phyloP scores from a whole-genome alignment of 805 yeast genomes.

The Lipomyces mesembrius region DNA sequence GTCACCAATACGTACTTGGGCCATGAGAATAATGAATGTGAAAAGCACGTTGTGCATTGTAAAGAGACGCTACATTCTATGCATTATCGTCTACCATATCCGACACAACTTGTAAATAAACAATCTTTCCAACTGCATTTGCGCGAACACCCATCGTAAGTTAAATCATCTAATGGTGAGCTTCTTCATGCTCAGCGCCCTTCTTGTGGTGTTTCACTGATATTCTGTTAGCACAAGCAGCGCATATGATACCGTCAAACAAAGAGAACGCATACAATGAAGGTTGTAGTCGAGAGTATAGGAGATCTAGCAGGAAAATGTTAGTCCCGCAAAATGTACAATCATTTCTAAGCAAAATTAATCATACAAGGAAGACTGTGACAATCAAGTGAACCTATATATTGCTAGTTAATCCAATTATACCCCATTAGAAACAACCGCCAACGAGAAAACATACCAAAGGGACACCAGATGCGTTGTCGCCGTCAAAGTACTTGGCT shows the following conservation, averaged over 20 bases:
- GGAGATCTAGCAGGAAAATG: constrained; percentile 65
- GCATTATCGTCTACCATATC: neutral
- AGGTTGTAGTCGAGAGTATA: constrained; percentile 92
- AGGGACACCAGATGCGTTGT: constrained; percentile 83
- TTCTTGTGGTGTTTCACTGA: constrained; percentile 35
- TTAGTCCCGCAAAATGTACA: neutral
- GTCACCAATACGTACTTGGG: too few relatives aligned
- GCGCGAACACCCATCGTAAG: neutral
- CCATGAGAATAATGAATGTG: too few relatives aligned
- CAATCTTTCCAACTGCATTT: neutral
- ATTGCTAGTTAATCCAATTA: constrained; percentile 1
- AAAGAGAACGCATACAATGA: constrained; percentile 53
- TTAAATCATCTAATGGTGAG: constrained; percentile 22
- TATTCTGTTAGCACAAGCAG: constrained; percentile 1
- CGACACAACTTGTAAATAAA: neutral
- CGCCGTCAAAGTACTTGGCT: constrained; percentile 83
- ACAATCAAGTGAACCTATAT: constrained; percentile 31
- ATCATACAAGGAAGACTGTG: constrained; percentile 31
- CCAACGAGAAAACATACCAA: constrained; percentile 45
- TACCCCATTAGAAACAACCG: constrained; percentile 7
- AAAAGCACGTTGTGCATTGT: too few relatives aligned
- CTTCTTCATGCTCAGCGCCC: constrained; percentile 20
- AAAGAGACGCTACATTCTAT: neutral
- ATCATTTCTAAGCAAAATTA: constrained; percentile 48
- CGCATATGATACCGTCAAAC: neutral